Evolutionary conservation across 768 basidiomycete genomes (phyloP), one percentile per base, ranked within the genome.

Genomic region (Trametopsis cervina): DNA sequence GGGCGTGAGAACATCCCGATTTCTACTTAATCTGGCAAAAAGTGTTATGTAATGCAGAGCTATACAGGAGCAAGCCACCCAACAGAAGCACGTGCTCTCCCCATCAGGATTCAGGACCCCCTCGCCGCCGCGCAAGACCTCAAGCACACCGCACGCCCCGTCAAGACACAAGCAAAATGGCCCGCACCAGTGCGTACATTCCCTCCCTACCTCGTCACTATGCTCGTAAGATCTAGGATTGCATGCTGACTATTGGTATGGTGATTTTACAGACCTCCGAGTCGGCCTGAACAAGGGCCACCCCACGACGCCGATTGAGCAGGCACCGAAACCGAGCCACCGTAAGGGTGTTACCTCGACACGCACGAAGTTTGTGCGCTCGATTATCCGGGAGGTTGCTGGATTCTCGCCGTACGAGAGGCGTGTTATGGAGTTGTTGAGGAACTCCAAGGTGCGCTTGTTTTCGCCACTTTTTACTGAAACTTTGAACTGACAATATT

Each of bases 381-480:
- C 83, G 56, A 78, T 98, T 53, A 77, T 98, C 63, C 82, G 95
- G 59, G 96, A 99, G 78, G 96, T 99, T 66, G 91, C 83, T 60
- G 95, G 95, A 53, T 97, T 96, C 74, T 88, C 92, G 27, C 85
- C 95, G 27, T 98, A 99, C 68, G 96, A 99, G 80, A 80, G 93
- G 64, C 83, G 96, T 59, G 93, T 98, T 47, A 81, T 99, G 87
- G 96, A 99, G 72, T 67, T 99, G 80, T 69, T 96, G 75, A 83
- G 94, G 71, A 97, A 96, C 81, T 93, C 90, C 55, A 96, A 95
- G 77, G 88, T 88, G 65, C 57, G 84, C 66, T 29, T 35, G 10
- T 22, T 35, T 24, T 17, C 36, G 10, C 13, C 11, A 12, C 17
- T 38, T 21, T n/a, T n/a, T n/a, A n/a, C n/a, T n/a, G n/a, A n/a